Conservation (phyloP, 257 asterid species). For the Solanum corneliomulleri region DNA sequence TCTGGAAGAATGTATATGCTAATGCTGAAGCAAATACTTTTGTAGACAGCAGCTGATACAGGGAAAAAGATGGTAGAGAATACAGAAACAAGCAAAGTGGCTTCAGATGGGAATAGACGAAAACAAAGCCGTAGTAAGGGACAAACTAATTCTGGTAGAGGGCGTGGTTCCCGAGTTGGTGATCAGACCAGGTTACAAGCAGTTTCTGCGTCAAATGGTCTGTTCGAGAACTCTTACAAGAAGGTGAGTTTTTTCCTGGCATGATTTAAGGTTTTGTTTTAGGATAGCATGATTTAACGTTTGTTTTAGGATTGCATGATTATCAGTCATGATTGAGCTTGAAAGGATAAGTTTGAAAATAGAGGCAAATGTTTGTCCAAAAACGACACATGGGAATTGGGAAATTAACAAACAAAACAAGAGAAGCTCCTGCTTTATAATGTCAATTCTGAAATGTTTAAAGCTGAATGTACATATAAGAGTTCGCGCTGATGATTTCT, state of each 20-base stretch:
- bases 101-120: slow-evolving; percentile 50
- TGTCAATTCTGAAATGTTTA: background rate
- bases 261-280: background rate
- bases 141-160: slow-evolving; percentile 59
- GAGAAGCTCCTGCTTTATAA: background rate
- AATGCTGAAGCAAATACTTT: slow-evolving; percentile 17
- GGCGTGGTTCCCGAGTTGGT: slow-evolving; percentile 57
- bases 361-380: background rate
- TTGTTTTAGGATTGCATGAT: background rate
- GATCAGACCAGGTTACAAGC: slow-evolving; percentile 46
- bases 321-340: background rate
- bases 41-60: slow-evolving; percentile 36
- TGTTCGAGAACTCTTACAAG: slow-evolving; percentile 34
- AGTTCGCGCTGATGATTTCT: background rate
- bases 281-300: background rate
- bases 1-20: slow-evolving; percentile 5
- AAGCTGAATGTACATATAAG: background rate
- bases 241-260: slow-evolving; percentile 34
- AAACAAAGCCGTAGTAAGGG: slow-evolving; percentile 75
- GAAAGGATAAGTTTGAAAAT: background rate
- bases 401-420: background rate
- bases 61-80: slow-evolving; percentile 40
- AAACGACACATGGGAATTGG: background rate
- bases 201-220: slow-evolving; percentile 51
- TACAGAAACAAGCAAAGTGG: slow-evolving; percentile 31